These are phyloP conservation scores for Colletotrichum siamense DNA, from an alignment of 2,329 filamentous ascomycete genomes.

Conservation along the genomic window DNA sequence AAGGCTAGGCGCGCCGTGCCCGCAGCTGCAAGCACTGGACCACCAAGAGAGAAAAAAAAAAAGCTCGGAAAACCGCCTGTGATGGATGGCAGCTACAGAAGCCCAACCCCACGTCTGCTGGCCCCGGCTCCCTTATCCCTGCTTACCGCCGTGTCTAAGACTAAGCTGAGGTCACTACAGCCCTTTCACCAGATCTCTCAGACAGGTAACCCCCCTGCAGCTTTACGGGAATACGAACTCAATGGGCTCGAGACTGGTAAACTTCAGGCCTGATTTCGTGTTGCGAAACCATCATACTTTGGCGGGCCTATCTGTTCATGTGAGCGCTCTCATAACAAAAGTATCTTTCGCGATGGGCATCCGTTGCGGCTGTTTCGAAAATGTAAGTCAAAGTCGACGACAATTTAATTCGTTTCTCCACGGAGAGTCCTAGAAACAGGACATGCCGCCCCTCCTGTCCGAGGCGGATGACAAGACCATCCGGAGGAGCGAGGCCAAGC, in stretches of 20 bases:
- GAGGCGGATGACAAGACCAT: neutral
- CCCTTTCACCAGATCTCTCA: neutral
- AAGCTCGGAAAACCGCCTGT: neutral
- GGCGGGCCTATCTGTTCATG: neutral
- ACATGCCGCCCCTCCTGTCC: neutral
- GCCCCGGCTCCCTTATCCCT: constrained; percentile 1
- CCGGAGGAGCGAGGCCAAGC: neutral
- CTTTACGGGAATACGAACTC: constrained; percentile 3
- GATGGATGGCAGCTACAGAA: neutral
- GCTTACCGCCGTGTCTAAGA: neutral
- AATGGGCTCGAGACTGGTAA: neutral
- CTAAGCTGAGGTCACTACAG: constrained; percentile 5
- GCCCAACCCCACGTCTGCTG: constrained; percentile 17
- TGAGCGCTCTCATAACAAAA: neutral
- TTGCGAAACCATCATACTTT: neutral
- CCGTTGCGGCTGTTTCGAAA: neutral
- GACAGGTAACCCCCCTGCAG: constrained; percentile 7
- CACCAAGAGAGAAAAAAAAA: neutral
- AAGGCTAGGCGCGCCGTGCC: constrained; percentile 9
- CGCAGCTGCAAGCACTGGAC: neutral
- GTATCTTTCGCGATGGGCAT: neutral
- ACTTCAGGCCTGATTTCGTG: neutral
- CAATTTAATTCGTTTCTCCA: neutral
- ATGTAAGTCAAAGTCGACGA: neutral
- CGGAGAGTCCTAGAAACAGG: neutral